Evolutionary conservation across 2,329 filamentous ascomycete genomes (phyloP), one percentile per base, ranked within the genome.

Genomic region (Zymoseptoria passerinii): DNA sequence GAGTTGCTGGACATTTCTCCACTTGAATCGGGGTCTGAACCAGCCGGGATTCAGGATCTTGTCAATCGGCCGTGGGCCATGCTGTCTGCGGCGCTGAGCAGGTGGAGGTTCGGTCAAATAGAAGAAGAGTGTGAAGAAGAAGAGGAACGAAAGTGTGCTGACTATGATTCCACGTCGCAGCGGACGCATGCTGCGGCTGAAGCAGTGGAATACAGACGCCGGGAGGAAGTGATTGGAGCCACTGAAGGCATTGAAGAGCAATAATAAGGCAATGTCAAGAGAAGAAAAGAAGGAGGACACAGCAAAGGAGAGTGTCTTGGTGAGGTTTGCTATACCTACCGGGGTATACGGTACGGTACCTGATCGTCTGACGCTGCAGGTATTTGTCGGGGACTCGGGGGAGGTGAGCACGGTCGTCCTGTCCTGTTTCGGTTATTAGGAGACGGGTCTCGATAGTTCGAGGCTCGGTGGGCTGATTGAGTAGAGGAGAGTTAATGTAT

Each of bases 1-100:
- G 23, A 63, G 63, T 48, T 65, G 63, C 13, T 62, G 63, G 4
- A 72, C 53, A 52, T 70, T 61, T 50, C 63, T 65, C 71, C 71
- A 73, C 60, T 58, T 62, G 61, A 72, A 71, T 52, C 61, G 62
- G 23, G 61, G 65, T 53, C 60, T 57, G 51, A 68, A 62, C 53
- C 63, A 63, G 54, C 61, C 66, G 18, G 67, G 67, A 48, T 65
- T 61, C n/a, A 64, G 52, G 50, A 68, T 53, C 29, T 51, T 57
- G 50, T 67, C 61, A 50, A 67, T 63, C 29, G 58, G 58, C 51
- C 35, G 35, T 44, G 35, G 16, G 35, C 35, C 5, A 44, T 44
- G 35, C 35, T 54, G 27, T 16, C 13, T 10, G 23, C 51, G 52
- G 28, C 23, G 29, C 52, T 10, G 55, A 44, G 35, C 35, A 16